Evolutionary conservation across 805 yeast species (phyloP).

Genomic region (Vanderwaltozyma verrucispora): DNA sequence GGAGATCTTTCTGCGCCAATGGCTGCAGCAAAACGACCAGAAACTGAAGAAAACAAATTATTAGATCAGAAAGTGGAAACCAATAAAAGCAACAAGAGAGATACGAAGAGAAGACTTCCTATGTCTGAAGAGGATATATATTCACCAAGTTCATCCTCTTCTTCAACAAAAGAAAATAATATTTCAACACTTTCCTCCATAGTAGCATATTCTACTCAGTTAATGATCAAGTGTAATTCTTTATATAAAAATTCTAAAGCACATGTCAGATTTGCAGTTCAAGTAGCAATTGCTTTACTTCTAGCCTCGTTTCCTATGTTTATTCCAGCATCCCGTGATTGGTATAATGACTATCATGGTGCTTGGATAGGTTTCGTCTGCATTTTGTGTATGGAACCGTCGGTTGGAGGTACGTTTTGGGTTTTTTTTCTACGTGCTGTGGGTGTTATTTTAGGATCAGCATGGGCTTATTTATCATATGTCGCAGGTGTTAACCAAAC

Average conservation of each 20-base stretch:
- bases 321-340: slow-evolving; percentile 35
- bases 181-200: slow-evolving; percentile 1
- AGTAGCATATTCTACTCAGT: too few species aligned
- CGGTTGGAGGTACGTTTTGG: slow-evolving; percentile 41
- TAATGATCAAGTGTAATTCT: slow-evolving; percentile 7
- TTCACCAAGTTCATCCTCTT: background rate
- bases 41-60: slow-evolving; percentile 20
- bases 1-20: background rate
- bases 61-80: slow-evolving; percentile 13
- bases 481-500: slow-evolving; percentile 34
- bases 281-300: slow-evolving; percentile 36
- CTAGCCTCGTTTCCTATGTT: slow-evolving; percentile 43
- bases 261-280: slow-evolving; percentile 38
- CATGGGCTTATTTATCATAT: slow-evolving; percentile 40
- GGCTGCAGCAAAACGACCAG: slow-evolving; percentile 15
- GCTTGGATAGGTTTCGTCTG: slow-evolving; percentile 47
- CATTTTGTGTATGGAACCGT: slow-evolving; percentile 38
- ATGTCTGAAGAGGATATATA: slow-evolving; percentile 3
- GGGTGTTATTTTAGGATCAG: slow-evolving; percentile 38
- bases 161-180: background rate
- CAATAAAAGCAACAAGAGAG: background rate
- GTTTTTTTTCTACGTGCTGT: slow-evolving; percentile 38
- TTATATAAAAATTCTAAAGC: slow-evolving; percentile 18
- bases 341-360: slow-evolving; percentile 40
- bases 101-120: slow-evolving; percentile 4